Evolutionary conservation across 495 filamentous ascomycete genomes (phyloP).

Genomic region (Aspergillus carlsbadensis): DNA sequence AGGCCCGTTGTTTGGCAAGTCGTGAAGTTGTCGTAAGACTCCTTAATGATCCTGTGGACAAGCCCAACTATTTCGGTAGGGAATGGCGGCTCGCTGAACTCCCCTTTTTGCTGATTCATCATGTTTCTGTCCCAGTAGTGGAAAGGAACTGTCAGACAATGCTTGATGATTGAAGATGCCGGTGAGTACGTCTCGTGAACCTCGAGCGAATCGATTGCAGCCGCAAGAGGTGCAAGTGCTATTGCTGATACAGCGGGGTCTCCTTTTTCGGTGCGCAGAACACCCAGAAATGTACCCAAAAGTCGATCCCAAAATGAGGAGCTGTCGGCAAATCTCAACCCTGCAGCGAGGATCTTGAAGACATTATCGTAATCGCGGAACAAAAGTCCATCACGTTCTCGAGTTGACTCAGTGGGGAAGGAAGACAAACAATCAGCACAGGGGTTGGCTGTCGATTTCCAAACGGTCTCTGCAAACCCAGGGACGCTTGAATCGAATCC

Average conservation of each 20-base stretch:
- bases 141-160: constrained; percentile 36
- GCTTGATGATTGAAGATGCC: constrained; percentile 32
- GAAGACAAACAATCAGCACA: constrained; percentile 36
- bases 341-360: constrained; percentile 63
- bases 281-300: constrained; percentile 55
- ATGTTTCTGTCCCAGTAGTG: constrained; percentile 13
- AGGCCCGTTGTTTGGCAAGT: constrained; percentile 22
- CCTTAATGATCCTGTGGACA: constrained; percentile 24
- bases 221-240: constrained; percentile 71
- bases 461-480: constrained; percentile 28
- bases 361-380: constrained; percentile 67
- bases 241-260: constrained; percentile 59
- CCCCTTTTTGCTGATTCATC: neutral
- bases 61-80: constrained; percentile 30
- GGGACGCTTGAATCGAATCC: constrained; percentile 7
- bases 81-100: constrained; percentile 14
- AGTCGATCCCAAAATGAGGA: constrained; percentile 59
- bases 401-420: constrained; percentile 41
- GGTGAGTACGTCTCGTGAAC: constrained; percentile 26
- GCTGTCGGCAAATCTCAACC: constrained; percentile 46
- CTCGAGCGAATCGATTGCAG: constrained; percentile 29
- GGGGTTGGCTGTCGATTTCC: constrained; percentile 35
- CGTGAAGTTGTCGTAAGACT: constrained; percentile 32
- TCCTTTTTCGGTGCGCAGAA: constrained; percentile 63
- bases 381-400: constrained; percentile 42